phyloP scores from a whole-genome alignment of 2,329 filamentous ascomycete species.

The Teratosphaeria destructans region DNA sequence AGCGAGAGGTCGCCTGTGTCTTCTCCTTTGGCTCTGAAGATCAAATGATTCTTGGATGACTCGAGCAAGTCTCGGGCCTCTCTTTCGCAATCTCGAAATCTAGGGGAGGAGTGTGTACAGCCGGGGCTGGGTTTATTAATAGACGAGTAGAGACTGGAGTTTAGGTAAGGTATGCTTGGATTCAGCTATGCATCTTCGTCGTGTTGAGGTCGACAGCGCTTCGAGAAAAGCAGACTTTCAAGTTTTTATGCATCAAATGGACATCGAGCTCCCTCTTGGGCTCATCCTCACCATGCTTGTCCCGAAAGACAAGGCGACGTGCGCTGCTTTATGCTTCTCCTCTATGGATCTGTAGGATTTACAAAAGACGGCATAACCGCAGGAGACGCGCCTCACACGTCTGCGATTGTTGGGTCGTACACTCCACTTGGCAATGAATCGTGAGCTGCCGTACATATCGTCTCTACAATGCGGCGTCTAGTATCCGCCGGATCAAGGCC shows the following conservation, averaged over 20 bases:
- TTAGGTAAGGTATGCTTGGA: too few relatives aligned
- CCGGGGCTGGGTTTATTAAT: too few relatives aligned
- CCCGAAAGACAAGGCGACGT: constrained; percentile 4
- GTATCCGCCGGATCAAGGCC: neutral
- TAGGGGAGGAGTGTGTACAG: too few relatives aligned
- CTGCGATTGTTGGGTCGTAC: neutral
- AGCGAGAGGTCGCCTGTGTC: too few relatives aligned
- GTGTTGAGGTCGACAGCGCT: neutral
- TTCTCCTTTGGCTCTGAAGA: too few relatives aligned
- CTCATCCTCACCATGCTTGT: neutral
- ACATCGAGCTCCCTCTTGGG: neutral
- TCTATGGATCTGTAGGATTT: neutral
- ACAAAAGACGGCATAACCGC: neutral
- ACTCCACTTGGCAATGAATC: neutral
- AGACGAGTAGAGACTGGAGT: too few relatives aligned
- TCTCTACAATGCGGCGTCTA: neutral
- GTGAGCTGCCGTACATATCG: too few relatives aligned
- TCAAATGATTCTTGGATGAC: too few relatives aligned
- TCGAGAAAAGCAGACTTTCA: neutral
- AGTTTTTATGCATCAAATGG: neutral
- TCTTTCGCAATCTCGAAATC: too few relatives aligned
- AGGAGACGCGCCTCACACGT: neutral
- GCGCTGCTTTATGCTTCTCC: neutral
- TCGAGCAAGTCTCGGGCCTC: too few relatives aligned
- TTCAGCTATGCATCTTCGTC: neutral